phyloP scores from a whole-genome alignment of 2,329 filamentous ascomycete genomes.

The Epichloe scottii region DNA sequence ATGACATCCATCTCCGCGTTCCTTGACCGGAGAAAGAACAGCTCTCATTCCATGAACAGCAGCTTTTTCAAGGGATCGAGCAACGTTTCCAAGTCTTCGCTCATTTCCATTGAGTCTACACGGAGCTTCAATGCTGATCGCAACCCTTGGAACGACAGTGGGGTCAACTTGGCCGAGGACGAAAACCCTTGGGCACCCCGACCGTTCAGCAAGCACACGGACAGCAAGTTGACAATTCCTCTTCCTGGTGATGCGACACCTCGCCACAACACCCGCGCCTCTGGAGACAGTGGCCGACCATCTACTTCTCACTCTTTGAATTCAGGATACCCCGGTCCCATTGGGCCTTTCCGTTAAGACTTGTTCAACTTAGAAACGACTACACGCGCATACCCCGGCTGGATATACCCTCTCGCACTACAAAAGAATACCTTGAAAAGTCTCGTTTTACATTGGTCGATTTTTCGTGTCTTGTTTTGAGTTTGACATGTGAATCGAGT shows the following conservation, averaged over 20 bases:
- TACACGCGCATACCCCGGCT: conserved; percentile 47
- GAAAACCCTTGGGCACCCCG: conserved; percentile 56
- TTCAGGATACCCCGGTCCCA: conserved; percentile 91
- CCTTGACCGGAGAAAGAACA: conserved; percentile 89
- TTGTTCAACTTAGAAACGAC: conserved; percentile 29
- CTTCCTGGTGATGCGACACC: conserved; percentile 73
- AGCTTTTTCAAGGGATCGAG: conserved; percentile 87
- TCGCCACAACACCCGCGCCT: conserved; percentile 70
- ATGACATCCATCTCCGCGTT: conserved; percentile 95
- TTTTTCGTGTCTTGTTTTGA: background rate
- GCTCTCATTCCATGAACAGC: conserved; percentile 66
- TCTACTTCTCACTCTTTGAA: conserved; percentile 89
- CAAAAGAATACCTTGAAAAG: conserved; percentile 40
- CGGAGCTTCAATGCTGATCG: conserved; percentile 82
- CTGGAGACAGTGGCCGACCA: conserved; percentile 82
- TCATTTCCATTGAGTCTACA: conserved; percentile 91
- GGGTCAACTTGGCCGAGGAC: conserved; percentile 85
- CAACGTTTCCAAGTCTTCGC: conserved; percentile 86
- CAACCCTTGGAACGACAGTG: conserved; percentile 97
- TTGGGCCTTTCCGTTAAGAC: conserved; percentile 84
- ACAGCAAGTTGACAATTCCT: conserved; percentile 51
- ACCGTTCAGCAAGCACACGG: conserved; percentile 51
- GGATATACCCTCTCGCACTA: conserved; percentile 52
- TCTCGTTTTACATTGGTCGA: conserved; percentile 10
- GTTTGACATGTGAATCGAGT: conserved; percentile 1